A percentile compares a stretch with the other conserved stretches of the same genome.
Conservation (phyloP, 2,329 filamentous ascomycete genomes). For the Fusarium liriodendri region DNA sequence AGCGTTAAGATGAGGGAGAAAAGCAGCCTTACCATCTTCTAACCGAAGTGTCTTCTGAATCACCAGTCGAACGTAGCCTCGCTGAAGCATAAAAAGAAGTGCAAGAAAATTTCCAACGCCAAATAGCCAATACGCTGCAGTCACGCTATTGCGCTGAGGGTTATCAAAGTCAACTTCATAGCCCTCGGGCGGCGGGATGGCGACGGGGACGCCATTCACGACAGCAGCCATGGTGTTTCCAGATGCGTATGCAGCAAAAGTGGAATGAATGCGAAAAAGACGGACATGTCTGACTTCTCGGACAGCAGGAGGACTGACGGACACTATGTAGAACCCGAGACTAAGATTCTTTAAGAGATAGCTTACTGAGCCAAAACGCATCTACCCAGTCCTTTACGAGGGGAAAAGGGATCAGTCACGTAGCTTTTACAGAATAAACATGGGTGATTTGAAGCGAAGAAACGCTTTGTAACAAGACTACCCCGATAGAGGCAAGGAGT, state of each 20-base stretch:
- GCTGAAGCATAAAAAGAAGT: conserved; percentile 35
- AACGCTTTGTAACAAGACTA: background rate
- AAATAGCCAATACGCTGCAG: conserved; percentile 39
- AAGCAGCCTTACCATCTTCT: conserved; percentile 9
- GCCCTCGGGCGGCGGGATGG: conserved; percentile 40
- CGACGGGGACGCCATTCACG: conserved; percentile 39
- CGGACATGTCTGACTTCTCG: background rate
- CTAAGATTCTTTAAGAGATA: background rate
- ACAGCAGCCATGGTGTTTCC: conserved; percentile 21
- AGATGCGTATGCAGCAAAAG: background rate
- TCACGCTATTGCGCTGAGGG: conserved; percentile 29
- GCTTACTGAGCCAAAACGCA: background rate
- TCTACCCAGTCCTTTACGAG: background rate
- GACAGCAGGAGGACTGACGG: background rate
- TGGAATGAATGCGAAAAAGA: background rate
- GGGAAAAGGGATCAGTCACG: background rate
- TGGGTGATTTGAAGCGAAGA: background rate
- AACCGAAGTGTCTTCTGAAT: conserved; percentile 7
- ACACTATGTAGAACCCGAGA: background rate
- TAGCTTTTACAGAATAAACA: background rate
- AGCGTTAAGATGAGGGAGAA: background rate
- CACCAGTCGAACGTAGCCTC: conserved; percentile 37
- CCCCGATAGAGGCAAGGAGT: background rate
- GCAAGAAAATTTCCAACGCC: conserved; percentile 23
- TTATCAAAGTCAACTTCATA: conserved; percentile 47